Evolutionary conservation across 352 stramenopile genomes (phyloP), one percentile per base, ranked within the genome.

Genomic region (Phytophthora sp.): DNA sequence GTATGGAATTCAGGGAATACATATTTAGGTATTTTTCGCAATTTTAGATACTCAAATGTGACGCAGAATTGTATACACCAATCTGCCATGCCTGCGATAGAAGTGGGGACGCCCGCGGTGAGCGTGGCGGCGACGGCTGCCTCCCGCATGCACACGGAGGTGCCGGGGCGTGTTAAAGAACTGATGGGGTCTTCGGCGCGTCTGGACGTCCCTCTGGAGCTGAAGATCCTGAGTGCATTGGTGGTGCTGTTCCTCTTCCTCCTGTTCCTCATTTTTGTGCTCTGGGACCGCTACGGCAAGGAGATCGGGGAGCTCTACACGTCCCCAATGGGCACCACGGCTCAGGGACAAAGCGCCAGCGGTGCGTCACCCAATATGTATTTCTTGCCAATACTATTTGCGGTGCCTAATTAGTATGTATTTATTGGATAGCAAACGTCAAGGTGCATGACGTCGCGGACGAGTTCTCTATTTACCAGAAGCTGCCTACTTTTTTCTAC

Each of bases 401-500:
- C n/a, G n/a, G n/a, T n/a, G n/a, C n/a, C n/a, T n/a, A n/a, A n/a
- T n/a, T n/a, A n/a, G n/a, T 55, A 27, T 31, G n/a, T 45, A 1
- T n/a, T 57, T 56, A 18, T 41, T 21, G 44, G 39, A 18, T 59
- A 21, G 49, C 54, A 73, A 79, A 89, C 13, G 64, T 79, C 36
- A 85, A 85, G 20, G 79, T 86, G 56, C 86, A 93, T 67, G 80
- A 86, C 42, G 84, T 89, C 4, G 77, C 82, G 15, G 84, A 92
- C 69, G 84, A 95, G 61, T 95, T 88, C 66, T 85, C 84, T 2
- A 83, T 93, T 15, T 95, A 95, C 72, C 84, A 93, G 67, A 93
- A 89, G 54, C 69, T 95, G 20, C 86, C 86, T 1, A 95, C 86
- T 16, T 95, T 95, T 58, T 95, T 95, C 68, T 95, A 95, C 77